Conservation (phyloP, 2,329 filamentous ascomycete species). For the Calonectria crousiana region DNA sequence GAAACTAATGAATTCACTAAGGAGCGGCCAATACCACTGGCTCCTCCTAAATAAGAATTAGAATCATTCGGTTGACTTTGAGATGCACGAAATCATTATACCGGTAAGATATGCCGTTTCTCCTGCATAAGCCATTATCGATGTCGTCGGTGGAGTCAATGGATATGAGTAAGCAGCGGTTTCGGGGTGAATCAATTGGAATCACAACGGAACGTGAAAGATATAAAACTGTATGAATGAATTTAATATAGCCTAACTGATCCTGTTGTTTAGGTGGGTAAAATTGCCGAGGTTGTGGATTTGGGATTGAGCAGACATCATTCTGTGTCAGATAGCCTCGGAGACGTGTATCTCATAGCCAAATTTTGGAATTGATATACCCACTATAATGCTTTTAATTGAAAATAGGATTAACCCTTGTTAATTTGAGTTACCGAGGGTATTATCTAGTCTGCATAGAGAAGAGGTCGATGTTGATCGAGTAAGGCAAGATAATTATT, state of each 20-base stretch:
- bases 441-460: not conserved
- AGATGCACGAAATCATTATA: not conserved
- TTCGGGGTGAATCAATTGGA: not conserved
- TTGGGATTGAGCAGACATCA: not conserved
- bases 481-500: too few species aligned
- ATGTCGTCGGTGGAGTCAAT: not conserved
- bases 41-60: not conserved
- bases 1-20: not conserved
- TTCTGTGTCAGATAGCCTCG: not conserved
- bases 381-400: not conserved
- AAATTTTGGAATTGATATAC: not conserved
- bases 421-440: not conserved
- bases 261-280: not conserved
- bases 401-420: not conserved
- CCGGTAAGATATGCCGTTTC: slow-evolving; percentile 11
- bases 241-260: not conserved
- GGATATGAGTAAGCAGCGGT: not conserved
- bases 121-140: not conserved
- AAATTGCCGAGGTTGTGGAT: not conserved
- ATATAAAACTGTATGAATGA: too few species aligned
- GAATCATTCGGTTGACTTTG: too few species aligned
- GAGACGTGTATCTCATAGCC: not conserved
- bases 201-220: not conserved
- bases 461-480: too few species aligned
- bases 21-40: slow-evolving; percentile 4